Conservation (phyloP, 495 filamentous ascomycete species). For the Talaromyces nanjingensis region DNA sequence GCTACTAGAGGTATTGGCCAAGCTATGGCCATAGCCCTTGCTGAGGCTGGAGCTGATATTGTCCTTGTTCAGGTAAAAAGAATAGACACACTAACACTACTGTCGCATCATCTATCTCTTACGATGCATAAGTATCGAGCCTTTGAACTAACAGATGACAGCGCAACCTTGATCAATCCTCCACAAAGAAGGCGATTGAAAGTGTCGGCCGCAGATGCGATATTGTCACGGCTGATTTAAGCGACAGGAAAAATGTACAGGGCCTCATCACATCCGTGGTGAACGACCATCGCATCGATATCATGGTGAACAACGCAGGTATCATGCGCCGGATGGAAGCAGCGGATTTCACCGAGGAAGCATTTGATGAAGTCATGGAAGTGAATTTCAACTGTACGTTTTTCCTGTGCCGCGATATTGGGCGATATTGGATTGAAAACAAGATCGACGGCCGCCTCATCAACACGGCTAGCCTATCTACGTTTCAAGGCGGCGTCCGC, state of each 20-base stretch:
- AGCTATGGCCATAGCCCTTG: conserved; percentile 45
- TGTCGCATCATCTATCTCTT: too few species aligned
- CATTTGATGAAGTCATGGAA: conserved; percentile 53
- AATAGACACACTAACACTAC: background rate
- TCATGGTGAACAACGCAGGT: conserved; percentile 19
- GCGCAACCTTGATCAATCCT: background rate
- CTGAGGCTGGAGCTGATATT: too few species aligned
- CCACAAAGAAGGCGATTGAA: background rate
- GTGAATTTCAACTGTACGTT: conserved; percentile 73
- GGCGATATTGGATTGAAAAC: conserved; percentile 13
- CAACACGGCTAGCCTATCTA: conserved; percentile 70
- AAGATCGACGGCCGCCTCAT: conserved; percentile 35
- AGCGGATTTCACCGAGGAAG: background rate
- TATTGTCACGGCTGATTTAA: background rate
- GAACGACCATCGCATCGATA: conserved; percentile 18
- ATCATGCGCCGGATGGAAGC: conserved; percentile 2
- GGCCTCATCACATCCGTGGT: background rate
- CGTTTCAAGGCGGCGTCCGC: conserved; percentile 77
- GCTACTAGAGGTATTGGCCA: conserved; percentile 75
- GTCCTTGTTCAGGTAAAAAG: conserved; percentile 38
- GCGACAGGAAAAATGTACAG: background rate
- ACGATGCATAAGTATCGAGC: too few species aligned
- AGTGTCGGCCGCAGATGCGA: background rate
- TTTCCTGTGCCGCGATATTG: conserved; percentile 61
- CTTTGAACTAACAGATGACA: background rate